Base-by-base conservation (phyloP, 1,284 basidiomycete genomes). In the Rhodotorula sp. region DNA sequence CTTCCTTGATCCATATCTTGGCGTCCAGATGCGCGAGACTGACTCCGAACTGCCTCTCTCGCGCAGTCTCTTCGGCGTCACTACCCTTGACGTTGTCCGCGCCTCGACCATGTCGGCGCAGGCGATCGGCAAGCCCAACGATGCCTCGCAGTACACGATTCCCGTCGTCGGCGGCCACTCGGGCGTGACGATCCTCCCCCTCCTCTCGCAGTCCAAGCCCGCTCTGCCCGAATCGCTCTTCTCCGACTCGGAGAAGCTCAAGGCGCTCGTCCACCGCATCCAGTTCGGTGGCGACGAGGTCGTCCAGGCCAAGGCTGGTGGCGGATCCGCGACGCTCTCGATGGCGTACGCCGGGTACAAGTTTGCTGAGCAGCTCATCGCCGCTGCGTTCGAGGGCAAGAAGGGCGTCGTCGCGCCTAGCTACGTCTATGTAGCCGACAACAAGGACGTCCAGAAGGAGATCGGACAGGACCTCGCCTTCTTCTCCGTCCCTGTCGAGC, bases 261-360 rank as follows among this genome's bases (percentile, higher is more conserved):
- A 87, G 62, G 83, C 84, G 32, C 85, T 96, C 67, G 84, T 93
- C 67, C 85, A 94, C 76, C 89, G 93, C 76, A 95, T 98, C 80
- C 95, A 98, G 83, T 98, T 92, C 79, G 95, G 95, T 77, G 92
- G 92, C 80, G 92, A 94, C 80, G 90, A 94, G 84, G 91, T 93
- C 77, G 92, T 94, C 80, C 87, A 92, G 83, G 92, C 92, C 74
- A 94, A 94, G 84, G 91, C 90, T 78, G 91, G 92, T 76, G 85
- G 89, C 53, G 77, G 92, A 56, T 89, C 87, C 47, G 91, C 92
- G 48, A 94, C 91, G 30, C 87, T 94, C 74, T 91, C 90, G 44
- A 94, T 94, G 91, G 91, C 90, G 63, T 92, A 89, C 83, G 88
- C 90, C 66, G 90, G 89, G 78, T 89, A 92, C 82, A 90, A 90